Percentiles rank a stretch among this genome's conserved stretches.
These are phyloP conservation scores for Cryptosporidium baileyi DNA, from an alignment of 169 alveolate species.

Conservation along the genomic window DNA sequence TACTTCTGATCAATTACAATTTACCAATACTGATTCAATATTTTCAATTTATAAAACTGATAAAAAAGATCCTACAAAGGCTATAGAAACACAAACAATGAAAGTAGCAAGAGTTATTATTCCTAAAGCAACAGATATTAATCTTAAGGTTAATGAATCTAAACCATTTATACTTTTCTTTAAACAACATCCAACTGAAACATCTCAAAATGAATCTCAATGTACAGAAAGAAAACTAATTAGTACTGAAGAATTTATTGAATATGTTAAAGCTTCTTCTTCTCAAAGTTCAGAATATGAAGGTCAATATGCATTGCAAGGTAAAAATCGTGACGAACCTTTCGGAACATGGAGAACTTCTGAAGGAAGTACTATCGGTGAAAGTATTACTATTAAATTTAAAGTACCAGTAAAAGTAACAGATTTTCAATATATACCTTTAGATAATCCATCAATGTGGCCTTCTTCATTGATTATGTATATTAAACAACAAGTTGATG, in stretches of 20 bases:
- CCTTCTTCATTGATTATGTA: conserved; percentile 72
- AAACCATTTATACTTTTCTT: conserved; percentile 74
- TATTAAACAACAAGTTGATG: conserved; percentile 60
- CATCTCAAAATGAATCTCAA: conserved; percentile 20
- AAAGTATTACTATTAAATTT: conserved; percentile 74
- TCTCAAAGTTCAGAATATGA: conserved; percentile 75
- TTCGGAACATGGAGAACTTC: conserved; percentile 78
- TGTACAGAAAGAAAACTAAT: conserved; percentile 52
- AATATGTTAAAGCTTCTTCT: conserved; percentile 74
- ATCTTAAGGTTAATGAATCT: conserved; percentile 35
- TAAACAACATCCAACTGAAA: conserved; percentile 65
- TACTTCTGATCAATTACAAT: conserved; percentile 47
- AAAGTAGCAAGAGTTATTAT: conserved; percentile 67
- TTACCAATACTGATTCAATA: conserved; percentile 70
- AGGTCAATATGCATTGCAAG: conserved; percentile 78
- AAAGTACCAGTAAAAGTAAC: conserved; percentile 76
- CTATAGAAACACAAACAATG: conserved; percentile 63
- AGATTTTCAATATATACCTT: conserved; percentile 76
- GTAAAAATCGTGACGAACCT: conserved; percentile 77
- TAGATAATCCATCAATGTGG: conserved; percentile 72
- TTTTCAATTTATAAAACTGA: conserved; percentile 71
- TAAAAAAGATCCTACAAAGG: conserved; percentile 6
- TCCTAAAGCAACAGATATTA: conserved; percentile 68
- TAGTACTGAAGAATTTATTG: conserved; percentile 71
- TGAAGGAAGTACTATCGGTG: conserved; percentile 75